Conservation (phyloP, 805 yeast species). For the Ogataea degrootiae region DNA sequence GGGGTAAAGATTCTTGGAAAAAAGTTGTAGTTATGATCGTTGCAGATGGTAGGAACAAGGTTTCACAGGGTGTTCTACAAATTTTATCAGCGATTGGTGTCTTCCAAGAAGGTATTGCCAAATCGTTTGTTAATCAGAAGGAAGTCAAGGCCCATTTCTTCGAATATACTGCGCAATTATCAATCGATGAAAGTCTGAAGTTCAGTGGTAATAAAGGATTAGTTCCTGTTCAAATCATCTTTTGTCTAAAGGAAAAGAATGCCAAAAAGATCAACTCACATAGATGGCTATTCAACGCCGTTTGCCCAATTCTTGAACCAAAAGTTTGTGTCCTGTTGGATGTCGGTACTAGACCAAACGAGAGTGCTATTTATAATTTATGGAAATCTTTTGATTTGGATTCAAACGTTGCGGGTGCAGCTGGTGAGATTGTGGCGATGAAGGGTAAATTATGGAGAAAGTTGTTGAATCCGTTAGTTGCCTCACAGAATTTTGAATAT, state of each 20-base stretch:
- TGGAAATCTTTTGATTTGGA: conserved; percentile 98
- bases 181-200: conserved; percentile 82
- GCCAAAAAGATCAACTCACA: conserved; percentile 95
- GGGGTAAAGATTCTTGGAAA: conserved; percentile 98
- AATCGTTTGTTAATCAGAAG: conserved; percentile 86
- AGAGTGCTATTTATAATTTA: conserved; percentile 79
- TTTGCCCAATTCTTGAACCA: conserved; percentile 89
- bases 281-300: conserved; percentile 94
- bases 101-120: conserved; percentile 95
- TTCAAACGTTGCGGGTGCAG: conserved; percentile 97
- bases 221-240: conserved; percentile 90
- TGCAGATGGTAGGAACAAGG: conserved; percentile 91
- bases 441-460: conserved; percentile 85
- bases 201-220: conserved; percentile 87
- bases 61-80: conserved; percentile 79
- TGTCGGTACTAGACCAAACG: conserved; percentile 97
- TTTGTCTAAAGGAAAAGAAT: conserved; percentile 89
- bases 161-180: conserved; percentile 93
- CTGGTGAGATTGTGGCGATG: conserved; percentile 95
- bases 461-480: conserved; percentile 84
- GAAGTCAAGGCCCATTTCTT: conserved; percentile 91
- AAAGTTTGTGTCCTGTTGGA: conserved; percentile 85
- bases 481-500: conserved; percentile 94
- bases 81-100: conserved; percentile 92
- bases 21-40: conserved; percentile 89